Base-by-base conservation (phyloP, 2,329 filamentous ascomycete species). In the Cladophialophora bantiana region DNA sequence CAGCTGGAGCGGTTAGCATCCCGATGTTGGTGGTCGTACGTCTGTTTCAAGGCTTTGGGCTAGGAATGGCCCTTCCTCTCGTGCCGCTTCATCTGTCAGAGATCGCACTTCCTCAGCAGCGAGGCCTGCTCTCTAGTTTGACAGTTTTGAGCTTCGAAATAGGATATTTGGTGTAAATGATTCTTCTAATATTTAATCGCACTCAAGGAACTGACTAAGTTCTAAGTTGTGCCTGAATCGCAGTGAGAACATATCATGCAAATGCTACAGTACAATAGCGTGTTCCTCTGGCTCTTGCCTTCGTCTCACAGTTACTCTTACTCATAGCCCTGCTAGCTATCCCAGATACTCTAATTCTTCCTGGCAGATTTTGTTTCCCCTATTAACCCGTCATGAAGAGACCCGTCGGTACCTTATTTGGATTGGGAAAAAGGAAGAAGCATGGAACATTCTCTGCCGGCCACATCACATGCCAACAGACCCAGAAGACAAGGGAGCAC, bases 231-330 rank as follows among this genome's bases (percentile, higher is more conserved):
- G 15, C 48, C 3, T 54, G 20, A 6, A 70, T 81, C 89, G 1
- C 85, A 86, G 1, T 84, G 85, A 18, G 76, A 89, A 5, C 71
- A 88, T 45, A 85, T 87, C 65, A 85, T 91, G 71, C 92, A 85
- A 89, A 88, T 0, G 89, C 91, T 69, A 88, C 85, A 0, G 88
- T 88, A 0, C 82, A 89, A 0, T 90, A 86, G 85, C 82, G 89
- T 38, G 71, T 76, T 48, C 73, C 57, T 3, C 34, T 35, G 4
- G 36, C 52, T 2, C 7, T 53, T n/a, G 6, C n/a, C 10, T 35
- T 7, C 15, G 26, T 53, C 32, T 20, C 20, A 13, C 20, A 20
- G 1, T 32, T 54, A n/a, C 7, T 13, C 12, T 20, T 40, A 18
- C 20, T 45, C 7, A 15, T 34, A 2, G 36, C 18, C 4, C 7